These are phyloP conservation scores for Komagataea norvegica DNA, from an alignment of 1,139 yeast species.

Conservation along the genomic window DNA sequence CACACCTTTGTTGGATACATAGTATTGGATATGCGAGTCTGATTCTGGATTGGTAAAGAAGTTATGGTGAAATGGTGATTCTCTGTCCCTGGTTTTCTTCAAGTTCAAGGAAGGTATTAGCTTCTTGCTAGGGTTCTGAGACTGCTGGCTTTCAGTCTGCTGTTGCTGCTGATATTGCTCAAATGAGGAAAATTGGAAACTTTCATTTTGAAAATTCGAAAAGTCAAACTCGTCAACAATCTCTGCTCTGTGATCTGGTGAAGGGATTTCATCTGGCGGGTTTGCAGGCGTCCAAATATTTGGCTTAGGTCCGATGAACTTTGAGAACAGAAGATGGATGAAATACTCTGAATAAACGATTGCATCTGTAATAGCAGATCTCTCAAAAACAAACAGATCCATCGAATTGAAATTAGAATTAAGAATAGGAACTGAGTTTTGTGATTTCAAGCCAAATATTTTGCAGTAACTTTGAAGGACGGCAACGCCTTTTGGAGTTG, in stretches of 20 bases:
- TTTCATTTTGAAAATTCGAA: conserved; percentile 16
- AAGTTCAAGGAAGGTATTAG: not conserved
- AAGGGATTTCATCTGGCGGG: conserved; percentile 38
- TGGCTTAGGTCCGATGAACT: conserved; percentile 62
- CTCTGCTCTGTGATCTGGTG: conserved; percentile 29
- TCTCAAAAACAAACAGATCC: conserved; percentile 64
- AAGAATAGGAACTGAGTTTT: conserved; percentile 42
- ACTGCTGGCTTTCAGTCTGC: not conserved
- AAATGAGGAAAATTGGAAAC: conserved; percentile 5
- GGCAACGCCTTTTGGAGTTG: conserved; percentile 89
- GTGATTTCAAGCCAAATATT: conserved; percentile 46
- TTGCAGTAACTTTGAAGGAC: conserved; percentile 57
- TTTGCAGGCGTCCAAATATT: conserved; percentile 63
- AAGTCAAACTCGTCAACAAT: conserved; percentile 29
- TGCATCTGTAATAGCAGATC: conserved; percentile 57
- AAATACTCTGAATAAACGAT: conserved; percentile 62
- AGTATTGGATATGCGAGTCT: conserved; percentile 76
- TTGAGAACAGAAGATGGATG: conserved; percentile 58
- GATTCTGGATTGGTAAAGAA: conserved; percentile 89
- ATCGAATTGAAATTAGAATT: conserved; percentile 60
- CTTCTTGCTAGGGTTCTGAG: not conserved
- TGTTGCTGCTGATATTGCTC: conserved; percentile 7
- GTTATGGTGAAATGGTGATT: conserved; percentile 70
- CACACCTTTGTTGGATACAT: conserved; percentile 62
- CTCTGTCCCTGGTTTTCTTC: conserved; percentile 14